These are phyloP conservation scores for Colletotrichum spaethianum DNA, from an alignment of 2,329 filamentous ascomycete genomes.

Conservation along the genomic window DNA sequence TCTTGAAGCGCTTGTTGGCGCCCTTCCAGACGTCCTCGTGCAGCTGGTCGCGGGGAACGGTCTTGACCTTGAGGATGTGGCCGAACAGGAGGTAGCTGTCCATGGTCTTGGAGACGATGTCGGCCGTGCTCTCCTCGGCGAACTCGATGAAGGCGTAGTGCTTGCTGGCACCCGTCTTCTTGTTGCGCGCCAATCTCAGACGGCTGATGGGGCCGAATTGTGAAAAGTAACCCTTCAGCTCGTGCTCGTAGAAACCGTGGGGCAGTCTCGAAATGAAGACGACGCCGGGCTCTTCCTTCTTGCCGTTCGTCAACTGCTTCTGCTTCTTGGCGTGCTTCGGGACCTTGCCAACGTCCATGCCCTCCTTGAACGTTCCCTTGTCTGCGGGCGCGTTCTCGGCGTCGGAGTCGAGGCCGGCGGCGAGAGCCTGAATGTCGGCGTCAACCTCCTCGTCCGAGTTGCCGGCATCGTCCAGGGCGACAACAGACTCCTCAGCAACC, in stretches of 20 bases:
- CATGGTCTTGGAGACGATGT: constrained; percentile 96
- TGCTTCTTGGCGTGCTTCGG: constrained; percentile 63
- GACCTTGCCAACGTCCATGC: constrained; percentile 66
- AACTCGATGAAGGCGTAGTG: constrained; percentile 98
- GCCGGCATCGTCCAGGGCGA: constrained; percentile 45
- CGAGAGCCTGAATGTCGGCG: constrained; percentile 59
- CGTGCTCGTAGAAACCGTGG: constrained; percentile 95
- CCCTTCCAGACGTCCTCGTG: constrained; percentile 90
- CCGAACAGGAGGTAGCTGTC: constrained; percentile 97
- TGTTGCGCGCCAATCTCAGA: constrained; percentile 85
- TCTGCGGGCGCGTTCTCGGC: constrained; percentile 54
- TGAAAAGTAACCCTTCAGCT: constrained; percentile 93
- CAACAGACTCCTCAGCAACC: constrained; percentile 43
- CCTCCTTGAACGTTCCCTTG: constrained; percentile 59
- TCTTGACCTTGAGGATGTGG: constrained; percentile 90
- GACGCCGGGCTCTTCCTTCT: constrained; percentile 76
- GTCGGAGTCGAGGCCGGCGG: constrained; percentile 60
- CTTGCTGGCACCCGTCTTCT: constrained; percentile 90
- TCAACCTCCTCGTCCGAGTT: constrained; percentile 58
- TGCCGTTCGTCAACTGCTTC: constrained; percentile 50
- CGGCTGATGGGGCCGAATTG: constrained; percentile 89
- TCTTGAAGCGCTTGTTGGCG: constrained; percentile 91
- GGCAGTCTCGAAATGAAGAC: constrained; percentile 93
- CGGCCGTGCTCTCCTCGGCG: constrained; percentile 80
- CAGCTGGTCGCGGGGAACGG: constrained; percentile 81